Base-by-base conservation (phyloP, 202 grass and related monocot genomes). In the Schoenoplectus tabernaemontani region DNA sequence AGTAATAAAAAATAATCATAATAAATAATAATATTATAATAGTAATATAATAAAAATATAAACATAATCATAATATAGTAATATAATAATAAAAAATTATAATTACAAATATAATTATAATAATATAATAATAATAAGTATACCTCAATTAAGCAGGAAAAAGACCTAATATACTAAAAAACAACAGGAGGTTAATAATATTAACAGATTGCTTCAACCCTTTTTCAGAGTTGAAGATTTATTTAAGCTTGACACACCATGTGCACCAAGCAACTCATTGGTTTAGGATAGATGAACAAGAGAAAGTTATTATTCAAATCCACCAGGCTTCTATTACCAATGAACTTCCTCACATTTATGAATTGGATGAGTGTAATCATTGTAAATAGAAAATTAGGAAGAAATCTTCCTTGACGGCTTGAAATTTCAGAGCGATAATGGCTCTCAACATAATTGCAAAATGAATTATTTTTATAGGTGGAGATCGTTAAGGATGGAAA, bases 401-500 rank as follows among this genome's bases (percentile, higher is more conserved):
- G 34, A 39, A 37, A 20, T 37, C 4, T 33, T 63, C 15, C 17
- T 37, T 38, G 19, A 12, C 6, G 19, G 63, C 34, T 39, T 19
- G 11, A 66, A 66, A 9, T 66, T 66, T 20, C 4, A 39, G 63
- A 66, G 34, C 7, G 4, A 41, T 20, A 37, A 37, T 20, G 63
- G 34, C 20, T 66, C 33, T 66, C 34, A 38, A 3, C 33, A 67
- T 41, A 67, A 33, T 74, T 32, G 7, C 24, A 17, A 33, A 74
- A 9, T 15, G 16, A 50, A 51, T 64, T 0, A 1, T 30, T 63
- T 47, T 80, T 65, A 5, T n/a, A 80, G 77, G 96, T 99, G 28
- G 88, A 99, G 41, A 86, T 64, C 9, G 96, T 95, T 28, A 92
- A 95, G 87, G 87, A 84, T 37, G 91, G 96, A 9, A 85, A 88